Evolutionary conservation across 1,139 yeast genomes (phyloP).

Genomic region (Pneumocystis murina): DNA sequence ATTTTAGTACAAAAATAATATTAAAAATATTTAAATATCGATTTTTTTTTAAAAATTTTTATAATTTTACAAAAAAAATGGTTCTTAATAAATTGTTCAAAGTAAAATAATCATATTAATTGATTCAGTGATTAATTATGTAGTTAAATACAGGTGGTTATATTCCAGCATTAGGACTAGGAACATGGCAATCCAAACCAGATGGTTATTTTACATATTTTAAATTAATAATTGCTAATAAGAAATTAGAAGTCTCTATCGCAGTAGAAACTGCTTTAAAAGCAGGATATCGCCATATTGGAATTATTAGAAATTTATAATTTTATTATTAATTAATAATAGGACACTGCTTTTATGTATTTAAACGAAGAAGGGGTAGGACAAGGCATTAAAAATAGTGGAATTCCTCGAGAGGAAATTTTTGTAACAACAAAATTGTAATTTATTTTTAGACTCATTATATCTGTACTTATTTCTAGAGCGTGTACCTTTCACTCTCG

Average conservation of each 20-base stretch:
- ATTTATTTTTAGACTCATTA: background rate
- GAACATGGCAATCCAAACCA: conserved; percentile 60
- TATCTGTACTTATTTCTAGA: background rate
- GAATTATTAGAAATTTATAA: background rate
- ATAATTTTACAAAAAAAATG: background rate
- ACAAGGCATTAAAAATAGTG: conserved; percentile 36
- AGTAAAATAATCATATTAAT: background rate
- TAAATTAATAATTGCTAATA: background rate
- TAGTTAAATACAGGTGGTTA: conserved; percentile 42
- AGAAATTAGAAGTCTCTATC: conserved; percentile 33
- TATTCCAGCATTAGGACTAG: conserved; percentile 60
- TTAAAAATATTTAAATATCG: background rate
- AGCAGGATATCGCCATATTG: conserved; percentile 58
- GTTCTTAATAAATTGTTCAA: background rate
- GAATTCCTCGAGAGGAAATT: conserved; percentile 53
- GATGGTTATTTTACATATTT: conserved; percentile 16
- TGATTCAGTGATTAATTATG: background rate
- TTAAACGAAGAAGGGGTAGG: conserved; percentile 38
- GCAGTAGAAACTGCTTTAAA: conserved; percentile 50
- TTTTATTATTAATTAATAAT: background rate
- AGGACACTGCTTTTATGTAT: conserved; percentile 12
- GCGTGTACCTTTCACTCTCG: conserved; percentile 55
- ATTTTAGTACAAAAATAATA: background rate
- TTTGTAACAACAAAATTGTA: conserved; percentile 63
- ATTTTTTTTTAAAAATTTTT: too few species aligned